These are phyloP conservation scores for Clonostachys chloroleuca DNA, from an alignment of 2,329 filamentous ascomycete genomes.

Conservation along the genomic window DNA sequence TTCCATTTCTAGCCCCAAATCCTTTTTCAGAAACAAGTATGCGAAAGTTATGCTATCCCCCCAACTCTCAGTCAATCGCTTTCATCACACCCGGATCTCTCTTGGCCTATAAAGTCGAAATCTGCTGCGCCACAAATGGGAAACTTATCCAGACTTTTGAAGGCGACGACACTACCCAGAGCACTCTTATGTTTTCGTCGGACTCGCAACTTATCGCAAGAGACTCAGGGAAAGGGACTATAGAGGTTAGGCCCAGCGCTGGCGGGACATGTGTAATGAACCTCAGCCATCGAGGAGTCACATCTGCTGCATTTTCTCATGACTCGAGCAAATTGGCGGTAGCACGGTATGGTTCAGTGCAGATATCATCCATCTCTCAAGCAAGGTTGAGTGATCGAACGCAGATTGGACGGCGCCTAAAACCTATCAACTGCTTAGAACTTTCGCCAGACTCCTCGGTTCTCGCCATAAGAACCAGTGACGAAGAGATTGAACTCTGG, in stretches of 20 bases:
- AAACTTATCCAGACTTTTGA: not conserved
- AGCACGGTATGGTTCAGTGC: no score
- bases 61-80: not conserved
- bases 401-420: no score
- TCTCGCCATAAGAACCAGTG: no score
- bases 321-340: not conserved
- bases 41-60: not conserved
- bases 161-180: not conserved
- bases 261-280: not conserved
- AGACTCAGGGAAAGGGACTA: not conserved
- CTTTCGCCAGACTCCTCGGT: no score
- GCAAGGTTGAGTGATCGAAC: no score
- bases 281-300: not conserved
- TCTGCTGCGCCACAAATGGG: not conserved
- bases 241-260: not conserved
- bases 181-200: not conserved
- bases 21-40: not conserved
- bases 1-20: not conserved
- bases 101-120: not conserved
- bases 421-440: no score
- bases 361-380: no score
- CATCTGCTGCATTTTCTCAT: not conserved
- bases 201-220: not conserved
- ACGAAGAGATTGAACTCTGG: no score
- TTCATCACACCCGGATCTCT: not conserved